Evolutionary conservation across 495 filamentous ascomycete genomes (phyloP), one percentile per base, ranked within the genome.

Genomic region (Aspergillus baeticus): DNA sequence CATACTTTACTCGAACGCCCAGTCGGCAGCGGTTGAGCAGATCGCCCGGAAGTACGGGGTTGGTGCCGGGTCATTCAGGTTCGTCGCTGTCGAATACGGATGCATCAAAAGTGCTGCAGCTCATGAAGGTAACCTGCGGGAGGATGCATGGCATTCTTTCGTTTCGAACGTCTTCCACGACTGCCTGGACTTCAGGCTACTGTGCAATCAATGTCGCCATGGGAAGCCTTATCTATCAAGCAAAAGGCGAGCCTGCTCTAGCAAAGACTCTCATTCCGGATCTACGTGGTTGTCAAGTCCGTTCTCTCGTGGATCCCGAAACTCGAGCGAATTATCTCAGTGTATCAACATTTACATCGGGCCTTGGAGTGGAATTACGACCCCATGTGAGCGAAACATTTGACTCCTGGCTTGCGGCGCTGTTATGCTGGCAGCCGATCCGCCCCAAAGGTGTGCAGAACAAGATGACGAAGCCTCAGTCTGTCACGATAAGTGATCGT

Each of bases 381-480:
- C 92, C 94, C 8, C 76, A 87, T 58, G 82, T 84, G 5, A 77
- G 81, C 49, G 83, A 88, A 38, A 91, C 96, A 29, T 87, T 90
- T 60, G 91, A 97, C 58, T 82, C 87, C 7, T 98, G 94, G 94
- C 85, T 96, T 37, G 92, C 94, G 17, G 93, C 93, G 15, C 70
- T 98, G 45, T 78, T 98, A 3, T 96, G 90, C 63, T 98, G 94
- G 94, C 91, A 95, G 67, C 91, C 93, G 13, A 84, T 94, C 57
- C 85, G 87, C 43, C 88, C 90, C 0, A 87, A 85, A 57, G 86
- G 86, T 10, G 84, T 84, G 14, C 84, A 80, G 72, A 91, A 84
- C 68, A 88, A 82, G 71, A 86, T 83, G 87, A 85, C 80, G 60
- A 91, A 81, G 68, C 81, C 77, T 64, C 88, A 80, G 71, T 81